Evolutionary conservation across 148 eudicot genomes (phyloP).

Genomic region (Persicaria maculosa): DNA sequence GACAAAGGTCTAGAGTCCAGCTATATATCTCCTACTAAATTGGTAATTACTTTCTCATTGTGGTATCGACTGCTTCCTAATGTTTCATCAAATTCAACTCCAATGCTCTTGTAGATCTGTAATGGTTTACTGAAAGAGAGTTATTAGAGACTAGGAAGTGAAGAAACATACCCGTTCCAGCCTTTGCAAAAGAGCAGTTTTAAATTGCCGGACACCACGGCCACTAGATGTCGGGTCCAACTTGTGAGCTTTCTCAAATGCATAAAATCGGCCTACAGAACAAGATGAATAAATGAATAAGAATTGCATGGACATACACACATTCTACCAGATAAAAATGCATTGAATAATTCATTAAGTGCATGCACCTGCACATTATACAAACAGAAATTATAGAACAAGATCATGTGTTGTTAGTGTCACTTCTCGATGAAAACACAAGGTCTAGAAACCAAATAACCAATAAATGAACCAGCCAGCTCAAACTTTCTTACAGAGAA

Average conservation of each 20-base stretch:
- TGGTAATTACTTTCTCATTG: not conserved
- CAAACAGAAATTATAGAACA: not conserved
- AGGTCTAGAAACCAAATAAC: not conserved
- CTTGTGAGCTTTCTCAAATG: slow-evolving; percentile 95
- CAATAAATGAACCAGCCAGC: not conserved
- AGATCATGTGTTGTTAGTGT: too few relatives aligned
- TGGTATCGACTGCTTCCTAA: not conserved
- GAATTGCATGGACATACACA: not conserved
- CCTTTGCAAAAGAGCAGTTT: slow-evolving; percentile 93
- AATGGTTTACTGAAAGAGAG: not conserved
- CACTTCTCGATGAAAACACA: not conserved
- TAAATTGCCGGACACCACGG: slow-evolving; percentile 98
- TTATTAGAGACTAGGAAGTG: not conserved
- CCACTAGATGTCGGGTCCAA: slow-evolving; percentile 96
- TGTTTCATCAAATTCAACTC: not conserved
- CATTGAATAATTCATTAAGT: not conserved
- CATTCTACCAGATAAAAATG: not conserved
- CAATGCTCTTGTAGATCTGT: not conserved
- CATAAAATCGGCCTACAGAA: slow-evolving; percentile 84
- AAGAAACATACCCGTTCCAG: slow-evolving; percentile 60
- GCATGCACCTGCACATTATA: too few relatives aligned
- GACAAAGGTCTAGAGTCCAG: not conserved
- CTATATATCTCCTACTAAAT: not conserved
- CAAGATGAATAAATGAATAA: slow-evolving; percentile 1
- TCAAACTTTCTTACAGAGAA: not conserved